These are phyloP conservation scores for Schizophyllum commune DNA, from an alignment of 1,284 basidiomycete species.

Conservation along the genomic window DNA sequence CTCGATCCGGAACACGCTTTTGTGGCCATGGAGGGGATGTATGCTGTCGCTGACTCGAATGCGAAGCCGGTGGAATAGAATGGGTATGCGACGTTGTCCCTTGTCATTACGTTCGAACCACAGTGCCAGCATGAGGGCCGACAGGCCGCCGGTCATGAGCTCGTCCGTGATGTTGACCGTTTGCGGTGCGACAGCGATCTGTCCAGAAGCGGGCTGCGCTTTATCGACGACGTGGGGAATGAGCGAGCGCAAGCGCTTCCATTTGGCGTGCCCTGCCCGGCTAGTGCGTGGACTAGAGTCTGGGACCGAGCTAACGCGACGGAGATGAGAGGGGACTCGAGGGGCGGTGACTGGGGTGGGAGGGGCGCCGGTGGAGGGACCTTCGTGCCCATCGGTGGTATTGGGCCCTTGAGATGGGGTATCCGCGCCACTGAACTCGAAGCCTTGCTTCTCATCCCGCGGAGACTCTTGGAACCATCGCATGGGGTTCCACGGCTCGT, in stretches of 20 bases:
- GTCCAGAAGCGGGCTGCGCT: conserved; percentile 18
- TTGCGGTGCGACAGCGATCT: conserved; percentile 32
- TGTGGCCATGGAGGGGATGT: conserved; percentile 71
- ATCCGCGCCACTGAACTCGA: conserved; percentile 22
- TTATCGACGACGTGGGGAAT: conserved; percentile 45
- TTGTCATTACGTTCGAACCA: conserved; percentile 93
- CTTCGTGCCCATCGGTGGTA: conserved; percentile 9
- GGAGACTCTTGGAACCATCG: conserved; percentile 54
- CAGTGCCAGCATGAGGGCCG: conserved; percentile 78
- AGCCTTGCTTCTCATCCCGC: conserved; percentile 32
- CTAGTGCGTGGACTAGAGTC: conserved; percentile 20
- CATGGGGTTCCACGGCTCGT: conserved; percentile 41
- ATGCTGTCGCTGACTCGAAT: conserved; percentile 83
- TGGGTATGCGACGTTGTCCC: conserved; percentile 74
- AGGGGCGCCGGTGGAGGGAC: neutral
- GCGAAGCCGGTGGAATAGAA: conserved; percentile 81
- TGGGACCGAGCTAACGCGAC: conserved; percentile 40
- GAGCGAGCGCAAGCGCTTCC: conserved; percentile 56
- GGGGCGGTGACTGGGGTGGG: neutral
- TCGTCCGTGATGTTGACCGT: conserved; percentile 80
- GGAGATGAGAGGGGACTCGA: conserved; percentile 10
- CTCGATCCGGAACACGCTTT: conserved; percentile 87
- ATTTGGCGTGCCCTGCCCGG: conserved; percentile 35
- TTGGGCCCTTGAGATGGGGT: neutral
- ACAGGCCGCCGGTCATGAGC: conserved; percentile 75